Conservation (phyloP, 139 green algal species). For the Helicosporidium sp. region DNA sequence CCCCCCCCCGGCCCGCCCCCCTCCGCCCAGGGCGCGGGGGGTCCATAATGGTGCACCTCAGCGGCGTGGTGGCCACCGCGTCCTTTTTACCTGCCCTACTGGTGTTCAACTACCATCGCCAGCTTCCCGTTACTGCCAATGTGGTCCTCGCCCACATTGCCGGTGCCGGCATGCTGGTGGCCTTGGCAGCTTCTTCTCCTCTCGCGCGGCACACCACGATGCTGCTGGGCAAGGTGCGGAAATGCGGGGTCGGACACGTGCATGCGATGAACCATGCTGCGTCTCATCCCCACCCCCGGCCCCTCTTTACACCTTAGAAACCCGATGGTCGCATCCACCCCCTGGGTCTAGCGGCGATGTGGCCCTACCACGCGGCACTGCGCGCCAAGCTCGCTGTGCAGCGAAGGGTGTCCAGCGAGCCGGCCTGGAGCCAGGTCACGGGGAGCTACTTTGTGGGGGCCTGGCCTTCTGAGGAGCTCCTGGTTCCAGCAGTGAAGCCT, state of each 20-base stretch:
- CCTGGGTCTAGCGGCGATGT: constrained; percentile 14
- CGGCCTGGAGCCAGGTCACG: constrained; percentile 18
- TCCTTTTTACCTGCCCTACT: neutral
- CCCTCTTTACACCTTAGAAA: neutral
- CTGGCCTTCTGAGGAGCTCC: constrained; percentile 7
- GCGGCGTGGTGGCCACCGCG: constrained; percentile 9
- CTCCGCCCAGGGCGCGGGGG: too few species aligned
- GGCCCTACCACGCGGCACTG: constrained; percentile 36
- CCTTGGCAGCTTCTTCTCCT: constrained; percentile 14
- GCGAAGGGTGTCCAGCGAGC: constrained; percentile 15
- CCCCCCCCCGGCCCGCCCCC: too few species aligned
- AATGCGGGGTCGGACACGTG: too few species aligned
- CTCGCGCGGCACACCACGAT: constrained; percentile 18
- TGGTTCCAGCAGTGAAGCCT: constrained; percentile 16
- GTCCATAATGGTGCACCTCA: constrained; percentile 13
- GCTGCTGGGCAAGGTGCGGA: constrained; percentile 30
- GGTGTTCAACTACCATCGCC: neutral
- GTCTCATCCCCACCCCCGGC: neutral
- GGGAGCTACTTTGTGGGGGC: constrained; percentile 14
- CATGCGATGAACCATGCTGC: neutral
- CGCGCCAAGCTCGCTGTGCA: constrained; percentile 30
- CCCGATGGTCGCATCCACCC: constrained; percentile 15
- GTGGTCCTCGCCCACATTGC: constrained; percentile 19
- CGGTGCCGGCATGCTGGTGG: constrained; percentile 16
- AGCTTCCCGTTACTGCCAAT: constrained; percentile 8